Conservation (phyloP, 768 basidiomycete species). For the Podaxis pistillaris region DNA sequence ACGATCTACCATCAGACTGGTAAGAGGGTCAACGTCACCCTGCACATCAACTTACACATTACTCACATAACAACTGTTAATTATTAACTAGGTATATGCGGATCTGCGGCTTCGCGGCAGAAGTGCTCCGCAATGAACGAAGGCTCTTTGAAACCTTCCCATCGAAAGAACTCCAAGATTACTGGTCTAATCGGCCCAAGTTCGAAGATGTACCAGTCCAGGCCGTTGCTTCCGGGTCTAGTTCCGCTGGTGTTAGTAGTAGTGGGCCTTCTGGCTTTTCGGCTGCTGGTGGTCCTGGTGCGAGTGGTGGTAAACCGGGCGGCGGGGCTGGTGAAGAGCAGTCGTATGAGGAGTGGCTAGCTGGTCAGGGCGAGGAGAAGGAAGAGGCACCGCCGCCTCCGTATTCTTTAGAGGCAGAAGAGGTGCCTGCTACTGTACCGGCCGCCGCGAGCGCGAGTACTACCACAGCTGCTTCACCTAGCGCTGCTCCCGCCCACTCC, state of each 20-base stretch:
- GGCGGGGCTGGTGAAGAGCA: conserved; percentile 20
- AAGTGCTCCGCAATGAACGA: conserved; percentile 65
- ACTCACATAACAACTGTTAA: background rate
- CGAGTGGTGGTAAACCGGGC: conserved; percentile 1
- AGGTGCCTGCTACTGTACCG: conserved; percentile 16
- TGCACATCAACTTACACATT: conserved; percentile 10
- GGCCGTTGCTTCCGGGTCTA: conserved; percentile 31
- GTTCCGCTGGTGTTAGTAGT: conserved; percentile 15
- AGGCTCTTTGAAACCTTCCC: conserved; percentile 63
- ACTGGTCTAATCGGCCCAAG: conserved; percentile 63
- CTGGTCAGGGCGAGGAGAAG: conserved; percentile 37
- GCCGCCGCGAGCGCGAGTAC: conserved; percentile 2
- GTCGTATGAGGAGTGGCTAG: conserved; percentile 50
- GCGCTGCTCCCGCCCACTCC: background rate
- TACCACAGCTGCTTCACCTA: conserved; percentile 6
- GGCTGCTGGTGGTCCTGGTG: conserved; percentile 18
- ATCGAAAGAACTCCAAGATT: conserved; percentile 70
- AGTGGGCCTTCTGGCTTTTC: conserved; percentile 13
- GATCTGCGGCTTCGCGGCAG: conserved; percentile 69
- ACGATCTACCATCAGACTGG: conserved; percentile 81
- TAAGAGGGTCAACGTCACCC: conserved; percentile 30
- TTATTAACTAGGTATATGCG: conserved; percentile 64
- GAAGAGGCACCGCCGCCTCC: conserved; percentile 68
- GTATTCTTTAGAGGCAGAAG: conserved; percentile 56
- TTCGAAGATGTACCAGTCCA: conserved; percentile 44